Base-by-base conservation (phyloP, 2,329 filamentous ascomycete species). In the Aspergillus ustus region DNA sequence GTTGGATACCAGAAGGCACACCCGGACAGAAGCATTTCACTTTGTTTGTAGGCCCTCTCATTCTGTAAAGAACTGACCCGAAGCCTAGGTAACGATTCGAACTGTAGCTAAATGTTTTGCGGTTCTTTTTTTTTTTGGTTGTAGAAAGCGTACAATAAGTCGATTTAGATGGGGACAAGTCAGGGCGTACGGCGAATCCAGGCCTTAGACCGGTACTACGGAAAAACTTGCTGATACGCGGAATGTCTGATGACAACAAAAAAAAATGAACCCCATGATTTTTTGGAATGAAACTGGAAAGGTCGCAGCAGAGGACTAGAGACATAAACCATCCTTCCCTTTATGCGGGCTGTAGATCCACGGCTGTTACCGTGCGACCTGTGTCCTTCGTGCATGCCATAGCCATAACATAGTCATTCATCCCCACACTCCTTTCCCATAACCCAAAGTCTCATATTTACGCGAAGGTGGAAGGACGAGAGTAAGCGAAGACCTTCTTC, bases 391-490 rank as follows among this genome's bases (percentile, higher is more conserved):
- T 76, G 72, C 73, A 77, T 76, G 73, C 72, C 74, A 74, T 77
- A 73, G 75, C 75, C 75, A 73, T 76, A 72, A 75, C 73, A 74
- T 70, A 77, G 73, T 76, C 72, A 74, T 77, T 76, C 72, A 77
- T 75, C 73, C 72, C 66, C 73, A 77, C 75, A 76, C 70, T 71
- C 74, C 74, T 66, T 68, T 66, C 67, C 66, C 73, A 66, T 65
- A 69, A 72, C 67, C 69, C 66, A 72, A 68, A 73, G 72, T 69
- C 61, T 73, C 72, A 74, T 83, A 79, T 87, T 87, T 93, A 98
- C 87, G 93, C 95, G 88, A 98, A 98, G 82, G 95, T 99, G 78
- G 92, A 92, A 78, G 95, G 95, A 84, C 95, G 90, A 84, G 88
- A 92, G 79, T 92, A 89, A 80, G 91, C 88, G 87, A 96, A 99